These are phyloP conservation scores for Allium cepa DNA, from an alignment of 106 monocot species.

Conservation along the genomic window DNA sequence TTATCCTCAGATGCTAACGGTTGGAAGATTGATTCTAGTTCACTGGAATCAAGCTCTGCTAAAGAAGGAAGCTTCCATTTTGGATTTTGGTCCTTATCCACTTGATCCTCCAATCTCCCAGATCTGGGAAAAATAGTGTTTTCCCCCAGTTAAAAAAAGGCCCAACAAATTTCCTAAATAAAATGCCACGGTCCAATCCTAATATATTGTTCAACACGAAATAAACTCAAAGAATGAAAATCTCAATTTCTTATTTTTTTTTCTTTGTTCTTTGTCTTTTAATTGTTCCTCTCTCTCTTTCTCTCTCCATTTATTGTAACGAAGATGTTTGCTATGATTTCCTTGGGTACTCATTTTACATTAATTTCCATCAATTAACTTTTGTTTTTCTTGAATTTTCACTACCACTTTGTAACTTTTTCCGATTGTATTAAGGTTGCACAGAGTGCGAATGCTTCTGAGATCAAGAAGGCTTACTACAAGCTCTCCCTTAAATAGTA, in stretches of 20 bases:
- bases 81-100: constrained; percentile 46
- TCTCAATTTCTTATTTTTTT: constrained; percentile 1
- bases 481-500: constrained; percentile 97
- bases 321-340: constrained; percentile 99
- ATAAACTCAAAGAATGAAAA: background rate
- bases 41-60: constrained; percentile 35
- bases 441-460: constrained; percentile 85
- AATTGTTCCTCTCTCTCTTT: constrained; percentile 5
- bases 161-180: no score
- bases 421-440: constrained; percentile 33
- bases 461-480: constrained; percentile 99
- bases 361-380: no score
- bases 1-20: constrained; percentile 25
- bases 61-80: constrained; percentile 44
- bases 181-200: no score
- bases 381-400: background rate
- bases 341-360: constrained; percentile 33
- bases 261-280: constrained; percentile 22
- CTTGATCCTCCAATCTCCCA: no score
- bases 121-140: no score
- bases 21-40: constrained; percentile 30
- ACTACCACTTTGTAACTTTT: background rate
- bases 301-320: constrained; percentile 79
- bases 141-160: no score
- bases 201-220: no score